phyloP scores from a whole-genome alignment of 768 basidiomycete species.

The Atractiella rhizophila region DNA sequence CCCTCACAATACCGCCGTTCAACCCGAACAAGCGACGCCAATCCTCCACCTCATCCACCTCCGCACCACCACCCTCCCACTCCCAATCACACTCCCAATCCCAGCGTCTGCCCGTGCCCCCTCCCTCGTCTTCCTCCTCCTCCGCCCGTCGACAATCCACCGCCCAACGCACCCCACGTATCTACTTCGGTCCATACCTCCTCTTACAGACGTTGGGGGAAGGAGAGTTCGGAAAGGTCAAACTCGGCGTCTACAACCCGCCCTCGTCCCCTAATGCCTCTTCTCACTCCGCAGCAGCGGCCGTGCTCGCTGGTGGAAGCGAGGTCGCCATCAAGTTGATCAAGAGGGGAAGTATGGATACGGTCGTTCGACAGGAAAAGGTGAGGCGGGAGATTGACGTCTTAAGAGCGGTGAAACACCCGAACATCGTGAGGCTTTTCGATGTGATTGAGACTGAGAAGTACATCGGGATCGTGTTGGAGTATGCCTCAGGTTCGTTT shows the following conservation, averaged over 20 bases:
- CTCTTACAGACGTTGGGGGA: constrained; percentile 89
- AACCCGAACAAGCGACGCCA: too few relatives aligned
- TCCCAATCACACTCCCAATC: too few relatives aligned
- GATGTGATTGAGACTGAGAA: constrained; percentile 99
- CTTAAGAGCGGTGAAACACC: constrained; percentile 80
- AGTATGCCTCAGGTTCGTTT: constrained; percentile 63
- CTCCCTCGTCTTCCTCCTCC: too few relatives aligned
- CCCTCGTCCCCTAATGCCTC: neutral
- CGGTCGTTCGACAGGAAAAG: constrained; percentile 52
- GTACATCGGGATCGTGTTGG: constrained; percentile 96
- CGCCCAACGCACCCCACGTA: too few relatives aligned
- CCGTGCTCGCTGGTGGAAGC: constrained; percentile 33
- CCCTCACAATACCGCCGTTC: too few relatives aligned
- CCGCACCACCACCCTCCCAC: too few relatives aligned
- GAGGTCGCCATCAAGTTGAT: constrained; percentile 98
- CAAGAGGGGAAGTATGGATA: constrained; percentile 71
- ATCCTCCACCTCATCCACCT: too few relatives aligned
- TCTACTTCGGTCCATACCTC: constrained; percentile 69
- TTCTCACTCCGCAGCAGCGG: neutral
- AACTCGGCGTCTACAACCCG: constrained; percentile 66
- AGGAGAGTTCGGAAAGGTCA: constrained; percentile 97
- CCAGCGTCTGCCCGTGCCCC: too few relatives aligned
- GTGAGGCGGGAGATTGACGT: constrained; percentile 96
- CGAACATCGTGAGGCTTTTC: constrained; percentile 91
- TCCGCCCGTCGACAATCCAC: too few relatives aligned